Conservation (phyloP, 495 filamentous ascomycete species). For the Penicillium fimorum region DNA sequence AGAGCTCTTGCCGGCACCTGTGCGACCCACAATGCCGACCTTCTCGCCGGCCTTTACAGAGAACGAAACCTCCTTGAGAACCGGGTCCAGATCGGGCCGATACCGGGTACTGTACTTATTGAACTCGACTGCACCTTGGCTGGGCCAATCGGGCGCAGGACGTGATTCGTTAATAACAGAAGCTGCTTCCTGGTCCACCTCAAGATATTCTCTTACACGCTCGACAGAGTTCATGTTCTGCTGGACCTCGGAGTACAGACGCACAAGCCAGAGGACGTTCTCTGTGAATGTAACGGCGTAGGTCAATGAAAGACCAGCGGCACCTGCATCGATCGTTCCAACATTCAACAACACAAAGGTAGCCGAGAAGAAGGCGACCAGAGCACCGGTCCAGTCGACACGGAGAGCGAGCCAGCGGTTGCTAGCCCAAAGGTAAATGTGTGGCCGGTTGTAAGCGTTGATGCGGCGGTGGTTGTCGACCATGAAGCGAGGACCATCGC, state of each 20-base stretch:
- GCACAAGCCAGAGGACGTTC: constrained; percentile 94
- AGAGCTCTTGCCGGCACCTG: constrained; percentile 96
- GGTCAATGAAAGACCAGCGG: constrained; percentile 93
- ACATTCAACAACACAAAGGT: constrained; percentile 84
- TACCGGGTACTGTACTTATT: constrained; percentile 86
- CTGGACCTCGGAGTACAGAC: constrained; percentile 92
- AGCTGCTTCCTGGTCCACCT: constrained; percentile 90
- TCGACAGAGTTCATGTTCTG: constrained; percentile 99
- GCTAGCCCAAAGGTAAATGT: constrained; percentile 95
- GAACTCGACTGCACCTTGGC: constrained; percentile 82
- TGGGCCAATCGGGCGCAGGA: constrained; percentile 79
- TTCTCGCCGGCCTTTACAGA: constrained; percentile 85
- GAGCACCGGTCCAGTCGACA: constrained; percentile 84
- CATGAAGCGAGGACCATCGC: constrained; percentile 89
- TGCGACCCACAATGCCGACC: constrained; percentile 94
- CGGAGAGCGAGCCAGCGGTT: constrained; percentile 96
- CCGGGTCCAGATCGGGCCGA: constrained; percentile 78
- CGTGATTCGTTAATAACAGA: constrained; percentile 75
- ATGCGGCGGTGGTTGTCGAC: constrained; percentile 87
- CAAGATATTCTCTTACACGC: constrained; percentile 93
- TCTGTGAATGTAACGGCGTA: constrained; percentile 98
- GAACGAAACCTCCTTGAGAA: constrained; percentile 81
- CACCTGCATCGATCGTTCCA: constrained; percentile 85
- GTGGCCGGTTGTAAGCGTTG: constrained; percentile 88
- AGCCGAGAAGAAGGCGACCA: constrained; percentile 93